Percentiles rank a stretch among this genome's conserved stretches.
Evolutionary conservation across 1,284 basidiomycete genomes (phyloP).

Genomic region (Sanguinoderma infundibulare): DNA sequence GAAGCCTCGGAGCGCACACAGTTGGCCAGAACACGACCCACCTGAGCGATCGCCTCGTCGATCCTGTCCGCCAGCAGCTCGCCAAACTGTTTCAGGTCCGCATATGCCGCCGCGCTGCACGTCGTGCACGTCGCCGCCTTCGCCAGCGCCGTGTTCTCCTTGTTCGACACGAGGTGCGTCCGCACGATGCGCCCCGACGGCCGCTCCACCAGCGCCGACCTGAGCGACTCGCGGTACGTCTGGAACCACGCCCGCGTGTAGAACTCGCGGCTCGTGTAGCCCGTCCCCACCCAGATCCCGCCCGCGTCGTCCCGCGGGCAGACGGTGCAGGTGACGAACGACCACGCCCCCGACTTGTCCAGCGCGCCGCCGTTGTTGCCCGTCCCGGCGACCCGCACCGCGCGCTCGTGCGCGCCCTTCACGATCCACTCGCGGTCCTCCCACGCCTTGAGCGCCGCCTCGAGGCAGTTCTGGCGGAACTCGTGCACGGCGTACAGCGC

Average conservation of each 20-base stretch:
- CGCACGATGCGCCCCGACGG: not conserved
- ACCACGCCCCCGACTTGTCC: not conserved
- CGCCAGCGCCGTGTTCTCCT: not conserved
- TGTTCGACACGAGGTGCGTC: not conserved
- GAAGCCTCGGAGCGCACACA: no score
- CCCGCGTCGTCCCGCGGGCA: no score
- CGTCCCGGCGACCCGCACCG: no score
- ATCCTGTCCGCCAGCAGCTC: not conserved
- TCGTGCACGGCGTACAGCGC: not conserved
- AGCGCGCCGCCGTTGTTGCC: not conserved
- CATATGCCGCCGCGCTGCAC: not conserved
- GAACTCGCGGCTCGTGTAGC: not conserved
- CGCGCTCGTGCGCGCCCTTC: conserved; percentile 18
- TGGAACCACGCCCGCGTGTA: not conserved
- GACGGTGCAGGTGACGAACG: no score
- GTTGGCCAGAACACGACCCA: not conserved
- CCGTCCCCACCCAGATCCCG: not conserved
- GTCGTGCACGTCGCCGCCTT: not conserved
- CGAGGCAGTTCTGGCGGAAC: not conserved
- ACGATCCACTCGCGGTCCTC: not conserved
- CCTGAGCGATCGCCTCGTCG: not conserved
- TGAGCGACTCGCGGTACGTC: no score
- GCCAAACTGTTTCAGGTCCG: not conserved
- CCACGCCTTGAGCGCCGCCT: not conserved
- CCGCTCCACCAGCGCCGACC: not conserved